Conservation (phyloP, 768 basidiomycete genomes). For the Lentinula guzmanii region DNA sequence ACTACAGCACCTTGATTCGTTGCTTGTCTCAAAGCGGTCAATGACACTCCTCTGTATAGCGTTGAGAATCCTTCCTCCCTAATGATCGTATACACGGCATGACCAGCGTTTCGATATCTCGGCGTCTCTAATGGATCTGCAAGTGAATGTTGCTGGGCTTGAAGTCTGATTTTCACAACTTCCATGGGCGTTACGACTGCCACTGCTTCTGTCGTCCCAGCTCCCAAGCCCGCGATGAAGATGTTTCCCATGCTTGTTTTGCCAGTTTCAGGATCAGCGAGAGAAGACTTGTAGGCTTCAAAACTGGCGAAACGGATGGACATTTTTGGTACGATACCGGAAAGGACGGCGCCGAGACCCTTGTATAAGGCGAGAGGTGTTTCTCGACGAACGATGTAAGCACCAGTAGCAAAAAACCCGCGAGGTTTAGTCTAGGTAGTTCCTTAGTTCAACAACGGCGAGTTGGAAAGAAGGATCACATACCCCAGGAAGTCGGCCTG, state of each 20-base stretch:
- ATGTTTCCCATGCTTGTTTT: slow-evolving; percentile 74
- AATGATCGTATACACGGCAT: slow-evolving; percentile 92
- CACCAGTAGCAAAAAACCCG: slow-evolving; percentile 88
- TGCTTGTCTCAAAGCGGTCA: slow-evolving; percentile 93
- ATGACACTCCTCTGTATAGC: slow-evolving; percentile 86
- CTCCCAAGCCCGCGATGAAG: slow-evolving; percentile 94
- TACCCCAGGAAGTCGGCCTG: slow-evolving; percentile 77
- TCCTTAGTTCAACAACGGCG: background rate
- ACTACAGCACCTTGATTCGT: slow-evolving; percentile 81
- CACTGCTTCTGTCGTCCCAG: slow-evolving; percentile 94
- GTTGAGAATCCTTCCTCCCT: slow-evolving; percentile 84
- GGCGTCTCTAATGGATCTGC: slow-evolving; percentile 93
- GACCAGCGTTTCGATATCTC: slow-evolving; percentile 92
- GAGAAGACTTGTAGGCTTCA: slow-evolving; percentile 84
- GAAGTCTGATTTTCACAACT: slow-evolving; percentile 96
- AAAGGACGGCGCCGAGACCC: slow-evolving; percentile 92
- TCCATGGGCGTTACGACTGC: slow-evolving; percentile 98
- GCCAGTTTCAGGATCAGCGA: slow-evolving; percentile 73
- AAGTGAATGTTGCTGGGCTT: slow-evolving; percentile 95
- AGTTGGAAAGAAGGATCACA: slow-evolving; percentile 25
- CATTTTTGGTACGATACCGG: slow-evolving; percentile 99
- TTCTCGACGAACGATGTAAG: slow-evolving; percentile 83
- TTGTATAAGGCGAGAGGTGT: slow-evolving; percentile 97
- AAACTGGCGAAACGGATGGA: slow-evolving; percentile 98
- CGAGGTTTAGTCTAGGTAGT: slow-evolving; percentile 73